Evolutionary conservation across 164 flowering plant species (phyloP), one percentile per base, ranked within the genome.

Genomic region (Platanus orientalis): DNA sequence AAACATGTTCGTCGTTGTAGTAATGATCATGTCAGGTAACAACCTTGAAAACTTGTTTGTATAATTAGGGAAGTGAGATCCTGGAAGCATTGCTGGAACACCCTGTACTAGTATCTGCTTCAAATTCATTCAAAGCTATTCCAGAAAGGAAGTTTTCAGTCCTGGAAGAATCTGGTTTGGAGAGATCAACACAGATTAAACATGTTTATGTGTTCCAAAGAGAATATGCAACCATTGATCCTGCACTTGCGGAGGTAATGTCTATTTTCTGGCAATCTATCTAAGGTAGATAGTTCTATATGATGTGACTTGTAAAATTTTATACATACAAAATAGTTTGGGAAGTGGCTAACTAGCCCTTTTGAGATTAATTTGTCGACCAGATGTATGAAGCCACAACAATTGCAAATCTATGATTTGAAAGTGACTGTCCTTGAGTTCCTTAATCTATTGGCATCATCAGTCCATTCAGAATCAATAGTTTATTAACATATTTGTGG

Each of bases 201-300:
- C 80, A 69, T 78, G 95, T 94, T 55, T 90, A 94, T 68, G 32
- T 94, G 19, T 94, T 90, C 59, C 98, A 94, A 70, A 83, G 95
- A 76, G 97, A 94, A 79, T 94, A 78, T 74, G 98, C 97, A n/a
- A 89, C 90, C 2, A 93, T 90, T 26, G 76, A 94, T 68, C 98
- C 97, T 71, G 76, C 81, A 11, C 70, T 79, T 53, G 95, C 89
- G 7, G 79, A 94, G 78, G 98, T 94, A 81, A 42, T 75, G n/a
- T n/a, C 57, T 63, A 14, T 49, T 48, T 44, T 19, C 39, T 52
- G 26, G n/a, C 17, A 52, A 45, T 39, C 2, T 54, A 26, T 53
- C 27, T 27, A 24, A 2, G 28, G n/a, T 7, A 6, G 7, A 57
- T 16, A 49, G 29, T 11, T 53, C 6, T 53, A 10, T 36, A 7